Percentiles rank a stretch among this genome's conserved stretches.
Evolutionary conservation across 192 early-diverging fungal genomes (phyloP).

Genomic region (Coemansia erecta): DNA sequence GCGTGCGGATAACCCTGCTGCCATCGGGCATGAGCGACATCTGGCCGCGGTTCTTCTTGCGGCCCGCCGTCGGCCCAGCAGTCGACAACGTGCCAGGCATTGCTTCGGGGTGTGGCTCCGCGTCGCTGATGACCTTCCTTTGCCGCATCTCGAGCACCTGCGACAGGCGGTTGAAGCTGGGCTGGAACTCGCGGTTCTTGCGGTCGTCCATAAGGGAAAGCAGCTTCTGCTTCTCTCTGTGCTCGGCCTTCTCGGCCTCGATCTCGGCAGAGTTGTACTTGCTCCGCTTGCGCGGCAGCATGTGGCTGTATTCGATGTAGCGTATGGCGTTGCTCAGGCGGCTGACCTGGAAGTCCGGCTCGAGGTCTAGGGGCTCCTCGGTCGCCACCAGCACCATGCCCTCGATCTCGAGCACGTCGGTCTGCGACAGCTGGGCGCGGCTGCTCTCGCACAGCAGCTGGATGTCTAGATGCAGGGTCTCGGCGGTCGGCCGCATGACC

Average conservation of each 20-base stretch:
- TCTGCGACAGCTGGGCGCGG: constrained; percentile 51
- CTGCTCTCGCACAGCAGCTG: constrained; percentile 37
- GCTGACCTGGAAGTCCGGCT: constrained; percentile 67
- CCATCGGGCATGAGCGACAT: constrained; percentile 56
- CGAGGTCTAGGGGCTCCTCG: constrained; percentile 66
- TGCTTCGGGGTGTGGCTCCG: constrained; percentile 48
- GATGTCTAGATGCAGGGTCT: constrained; percentile 42
- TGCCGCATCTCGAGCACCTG: constrained; percentile 70
- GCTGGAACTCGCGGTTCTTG: constrained; percentile 58
- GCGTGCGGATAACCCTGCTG: constrained; percentile 63
- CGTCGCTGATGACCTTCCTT: constrained; percentile 57
- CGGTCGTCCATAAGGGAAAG: constrained; percentile 70
- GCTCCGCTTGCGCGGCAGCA: constrained; percentile 57
- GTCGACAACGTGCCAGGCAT: constrained; percentile 8
- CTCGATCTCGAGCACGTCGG: constrained; percentile 62
- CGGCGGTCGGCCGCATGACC: constrained; percentile 49
- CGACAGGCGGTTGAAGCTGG: constrained; percentile 66
- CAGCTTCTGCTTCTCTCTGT: constrained; percentile 65
- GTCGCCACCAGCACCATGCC: constrained; percentile 64
- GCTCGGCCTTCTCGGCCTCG: constrained; percentile 65
- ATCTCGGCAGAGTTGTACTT: constrained; percentile 72
- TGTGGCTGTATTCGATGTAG: constrained; percentile 54
- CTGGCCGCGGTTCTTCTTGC: constrained; percentile 43
- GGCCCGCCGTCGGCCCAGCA: constrained; percentile 26
- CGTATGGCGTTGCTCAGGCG: constrained; percentile 67